Conservation (phyloP, 495 filamentous ascomycete species). For the Penicillium maclennaniae region DNA sequence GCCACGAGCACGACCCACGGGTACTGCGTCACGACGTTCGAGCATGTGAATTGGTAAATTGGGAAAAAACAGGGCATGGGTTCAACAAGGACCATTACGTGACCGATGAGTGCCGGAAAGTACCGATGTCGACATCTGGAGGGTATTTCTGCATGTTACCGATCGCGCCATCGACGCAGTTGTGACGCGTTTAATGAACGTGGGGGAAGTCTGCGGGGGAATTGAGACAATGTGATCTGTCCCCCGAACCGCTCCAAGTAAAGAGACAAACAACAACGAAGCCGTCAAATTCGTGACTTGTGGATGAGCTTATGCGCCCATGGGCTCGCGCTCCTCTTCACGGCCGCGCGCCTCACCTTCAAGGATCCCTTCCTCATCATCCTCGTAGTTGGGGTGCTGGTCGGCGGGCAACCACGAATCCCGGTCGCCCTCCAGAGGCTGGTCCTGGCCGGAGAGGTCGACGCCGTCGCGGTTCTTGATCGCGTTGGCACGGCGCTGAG, state of each 20-base stretch:
- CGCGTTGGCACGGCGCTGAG: slow-evolving; percentile 72
- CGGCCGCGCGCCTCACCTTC: slow-evolving; percentile 56
- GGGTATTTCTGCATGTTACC: neutral
- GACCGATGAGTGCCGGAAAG: neutral
- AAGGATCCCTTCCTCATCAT: slow-evolving; percentile 51
- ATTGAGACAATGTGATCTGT: neutral
- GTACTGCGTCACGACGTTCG: slow-evolving; percentile 19
- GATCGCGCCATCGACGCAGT: neutral
- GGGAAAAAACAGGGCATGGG: slow-evolving; percentile 9
- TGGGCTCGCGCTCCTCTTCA: slow-evolving; percentile 54
- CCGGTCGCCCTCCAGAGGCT: slow-evolving; percentile 69
- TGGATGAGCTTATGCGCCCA: slow-evolving; percentile 20
- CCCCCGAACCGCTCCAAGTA: neutral
- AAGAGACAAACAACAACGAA: slow-evolving; percentile 6
- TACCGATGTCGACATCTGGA: neutral
- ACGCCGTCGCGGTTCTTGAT: slow-evolving; percentile 58
- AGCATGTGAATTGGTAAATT: neutral
- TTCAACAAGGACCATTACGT: neutral
- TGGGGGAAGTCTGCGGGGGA: neutral
- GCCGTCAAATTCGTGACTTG: slow-evolving; percentile 16
- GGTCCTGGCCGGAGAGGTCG: slow-evolving; percentile 82
- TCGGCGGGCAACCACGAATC: slow-evolving; percentile 86
- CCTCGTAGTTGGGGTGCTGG: slow-evolving; percentile 66
- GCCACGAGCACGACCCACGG: slow-evolving; percentile 15
- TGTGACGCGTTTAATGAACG: slow-evolving; percentile 5